Evolutionary conservation across 257 asterid species (phyloP).

Genomic region (Rhazya stricta): DNA sequence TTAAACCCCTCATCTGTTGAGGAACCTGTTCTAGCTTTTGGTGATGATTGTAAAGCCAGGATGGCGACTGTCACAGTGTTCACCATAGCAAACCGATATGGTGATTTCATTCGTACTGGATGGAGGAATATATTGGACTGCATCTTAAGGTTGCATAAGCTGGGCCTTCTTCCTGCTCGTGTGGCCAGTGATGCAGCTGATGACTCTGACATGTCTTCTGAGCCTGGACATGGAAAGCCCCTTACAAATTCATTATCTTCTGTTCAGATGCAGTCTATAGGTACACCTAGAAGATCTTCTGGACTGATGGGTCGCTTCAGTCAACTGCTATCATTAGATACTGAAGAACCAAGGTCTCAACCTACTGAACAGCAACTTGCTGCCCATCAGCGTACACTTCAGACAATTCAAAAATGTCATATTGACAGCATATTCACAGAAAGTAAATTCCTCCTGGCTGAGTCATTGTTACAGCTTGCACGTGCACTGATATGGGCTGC

Average conservation of each 20-base stretch:
- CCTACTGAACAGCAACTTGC: slow-evolving; percentile 95
- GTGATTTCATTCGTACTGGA: slow-evolving; percentile 87
- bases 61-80: slow-evolving; percentile 94
- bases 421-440: slow-evolving; percentile 90
- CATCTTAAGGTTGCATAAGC: slow-evolving; percentile 85
- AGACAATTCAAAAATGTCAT: slow-evolving; percentile 90
- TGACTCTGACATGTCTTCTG: slow-evolving; percentile 75
- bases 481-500: slow-evolving; percentile 95
- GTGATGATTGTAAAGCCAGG: slow-evolving; percentile 91
- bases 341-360: slow-evolving; percentile 92
- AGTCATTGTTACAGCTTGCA: slow-evolving; percentile 85
- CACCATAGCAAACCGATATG: slow-evolving; percentile 83
- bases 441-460: slow-evolving; percentile 82
- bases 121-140: slow-evolving; percentile 96
- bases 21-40: slow-evolving; percentile 92
- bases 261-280: slow-evolving; percentile 66
- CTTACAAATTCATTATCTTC: slow-evolving; percentile 66
- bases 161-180: slow-evolving; percentile 95
- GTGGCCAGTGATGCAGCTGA: slow-evolving; percentile 97
- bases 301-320: slow-evolving; percentile 97
- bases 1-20: slow-evolving; percentile 80
- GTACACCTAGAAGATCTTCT: slow-evolving; percentile 93
- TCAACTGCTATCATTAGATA: slow-evolving; percentile 85
- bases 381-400: slow-evolving; percentile 94
- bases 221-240: slow-evolving; percentile 82